These are phyloP conservation scores for Tricholoma terreum DNA, from an alignment of 768 basidiomycete genomes.

Conservation along the genomic window DNA sequence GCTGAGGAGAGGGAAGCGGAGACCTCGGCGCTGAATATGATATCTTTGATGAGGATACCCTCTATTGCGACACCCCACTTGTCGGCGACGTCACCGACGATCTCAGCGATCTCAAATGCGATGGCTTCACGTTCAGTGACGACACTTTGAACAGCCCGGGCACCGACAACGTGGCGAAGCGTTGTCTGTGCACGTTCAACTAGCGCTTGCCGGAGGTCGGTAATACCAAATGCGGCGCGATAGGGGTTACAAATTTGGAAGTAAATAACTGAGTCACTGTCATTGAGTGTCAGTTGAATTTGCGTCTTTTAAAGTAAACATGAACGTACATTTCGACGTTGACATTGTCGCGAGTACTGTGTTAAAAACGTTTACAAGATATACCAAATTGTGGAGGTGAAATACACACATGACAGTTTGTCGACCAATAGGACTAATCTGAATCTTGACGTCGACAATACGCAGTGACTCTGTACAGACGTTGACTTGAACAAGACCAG, in stretches of 20 bases:
- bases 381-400: slow-evolving; percentile 3
- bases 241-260: slow-evolving; percentile 90
- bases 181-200: slow-evolving; percentile 90
- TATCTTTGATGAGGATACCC: slow-evolving; percentile 92
- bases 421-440: slow-evolving; percentile 83
- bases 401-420: slow-evolving; percentile 73
- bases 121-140: slow-evolving; percentile 97
- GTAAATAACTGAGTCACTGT: slow-evolving; percentile 88
- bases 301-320: slow-evolving; percentile 1
- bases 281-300: not conserved
- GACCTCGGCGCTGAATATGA: slow-evolving; percentile 89
- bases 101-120: slow-evolving; percentile 94
- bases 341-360: slow-evolving; percentile 88
- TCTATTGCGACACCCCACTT: slow-evolving; percentile 98
- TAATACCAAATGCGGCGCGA: slow-evolving; percentile 92
- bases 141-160: slow-evolving; percentile 90
- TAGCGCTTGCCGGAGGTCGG: slow-evolving; percentile 82
- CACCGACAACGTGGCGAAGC: slow-evolving; percentile 94
- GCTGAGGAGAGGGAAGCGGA: slow-evolving; percentile 90
- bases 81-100: slow-evolving; percentile 87
- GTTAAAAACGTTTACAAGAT: not conserved
- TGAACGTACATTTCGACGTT: slow-evolving; percentile 83
- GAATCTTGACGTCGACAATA: slow-evolving; percentile 93
- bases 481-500: slow-evolving; percentile 88
- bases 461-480: slow-evolving; percentile 89